phyloP scores from a whole-genome alignment of 2,329 filamentous ascomycete species.

The Endothia cerciana region DNA sequence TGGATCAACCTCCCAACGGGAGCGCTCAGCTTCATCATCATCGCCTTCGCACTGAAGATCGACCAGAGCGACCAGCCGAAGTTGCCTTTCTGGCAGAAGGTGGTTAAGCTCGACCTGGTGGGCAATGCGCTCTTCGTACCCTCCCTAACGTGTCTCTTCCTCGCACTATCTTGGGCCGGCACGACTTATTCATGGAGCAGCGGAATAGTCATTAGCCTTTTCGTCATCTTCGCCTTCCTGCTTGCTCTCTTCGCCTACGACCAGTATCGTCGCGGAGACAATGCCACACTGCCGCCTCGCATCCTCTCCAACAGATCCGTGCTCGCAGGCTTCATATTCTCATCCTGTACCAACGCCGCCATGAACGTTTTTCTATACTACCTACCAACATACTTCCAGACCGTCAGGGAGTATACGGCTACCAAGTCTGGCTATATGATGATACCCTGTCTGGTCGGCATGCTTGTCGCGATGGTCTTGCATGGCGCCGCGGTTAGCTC shows the following conservation, averaged over 20 bases:
- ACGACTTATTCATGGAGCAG: slow-evolving; percentile 41
- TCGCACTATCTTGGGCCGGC: slow-evolving; percentile 47
- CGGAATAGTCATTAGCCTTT: slow-evolving; percentile 38
- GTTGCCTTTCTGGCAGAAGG: slow-evolving; percentile 34
- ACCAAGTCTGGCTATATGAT: slow-evolving; percentile 41
- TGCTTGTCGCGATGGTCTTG: slow-evolving; percentile 41
- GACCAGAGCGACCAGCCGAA: slow-evolving; percentile 13
- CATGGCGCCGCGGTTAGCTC: slow-evolving; percentile 41
- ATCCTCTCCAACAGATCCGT: slow-evolving; percentile 37
- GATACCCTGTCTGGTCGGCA: slow-evolving; percentile 41
- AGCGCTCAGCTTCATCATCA: slow-evolving; percentile 16
- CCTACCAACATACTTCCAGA: slow-evolving; percentile 47
- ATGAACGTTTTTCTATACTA: slow-evolving; percentile 37
- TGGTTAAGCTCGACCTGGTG: slow-evolving; percentile 43
- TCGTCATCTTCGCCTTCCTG: slow-evolving; percentile 33
- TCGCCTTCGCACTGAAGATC: slow-evolving; percentile 15
- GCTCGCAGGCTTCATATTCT: slow-evolving; percentile 38
- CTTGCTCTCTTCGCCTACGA: slow-evolving; percentile 38
- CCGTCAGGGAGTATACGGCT: slow-evolving; percentile 39
- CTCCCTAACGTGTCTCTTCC: slow-evolving; percentile 35
- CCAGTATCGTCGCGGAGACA: slow-evolving; percentile 41
- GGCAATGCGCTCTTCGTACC: slow-evolving; percentile 36
- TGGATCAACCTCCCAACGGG: slow-evolving; percentile 28
- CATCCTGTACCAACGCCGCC: slow-evolving; percentile 33
- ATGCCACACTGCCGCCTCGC: slow-evolving; percentile 33